Percentiles rank a stretch among this genome's conserved stretches.
Conservation (phyloP, 352 stramenopile species). For the Pythium volutum region DNA sequence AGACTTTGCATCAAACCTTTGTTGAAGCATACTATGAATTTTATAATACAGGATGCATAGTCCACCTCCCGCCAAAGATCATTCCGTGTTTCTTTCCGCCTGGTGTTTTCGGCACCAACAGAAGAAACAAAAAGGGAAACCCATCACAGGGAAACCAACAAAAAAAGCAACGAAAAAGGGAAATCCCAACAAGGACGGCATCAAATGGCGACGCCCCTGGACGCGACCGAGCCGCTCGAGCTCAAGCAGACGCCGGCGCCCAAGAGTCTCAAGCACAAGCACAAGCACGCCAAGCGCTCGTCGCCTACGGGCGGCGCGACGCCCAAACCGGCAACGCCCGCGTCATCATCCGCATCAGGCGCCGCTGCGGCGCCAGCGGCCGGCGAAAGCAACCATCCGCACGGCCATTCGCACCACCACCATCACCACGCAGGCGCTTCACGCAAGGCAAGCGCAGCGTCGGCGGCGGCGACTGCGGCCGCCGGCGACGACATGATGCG, state of each 20-base stretch:
- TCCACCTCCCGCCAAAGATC: conserved; percentile 3
- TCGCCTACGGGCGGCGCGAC: conserved; percentile 21
- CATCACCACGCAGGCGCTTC: background rate
- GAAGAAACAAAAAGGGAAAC: background rate
- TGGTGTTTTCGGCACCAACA: background rate
- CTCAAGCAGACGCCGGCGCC: conserved; percentile 54
- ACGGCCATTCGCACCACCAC: conserved; percentile 8
- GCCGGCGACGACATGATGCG: conserved; percentile 53
- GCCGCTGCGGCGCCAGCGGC: conserved; percentile 6
- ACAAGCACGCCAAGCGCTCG: conserved; percentile 55
- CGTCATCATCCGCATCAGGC: background rate
- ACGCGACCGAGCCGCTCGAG: conserved; percentile 42
- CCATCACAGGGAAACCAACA: background rate
- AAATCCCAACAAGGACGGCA: background rate
- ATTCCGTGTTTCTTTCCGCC: background rate
- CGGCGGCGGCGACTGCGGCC: conserved; percentile 10
- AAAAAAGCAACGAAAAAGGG: background rate
- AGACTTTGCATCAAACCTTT: background rate
- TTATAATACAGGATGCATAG: background rate
- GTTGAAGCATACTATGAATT: background rate
- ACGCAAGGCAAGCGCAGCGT: conserved; percentile 8
- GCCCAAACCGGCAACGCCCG: background rate
- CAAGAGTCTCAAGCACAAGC: conserved; percentile 84
- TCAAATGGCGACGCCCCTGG: conserved; percentile 25
- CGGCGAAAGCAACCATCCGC: conserved; percentile 22